A percentile compares a stretch with the other conserved stretches of the same genome.
Conservation (phyloP, 2,329 filamentous ascomycete species). For the Cladosporium phlei region DNA sequence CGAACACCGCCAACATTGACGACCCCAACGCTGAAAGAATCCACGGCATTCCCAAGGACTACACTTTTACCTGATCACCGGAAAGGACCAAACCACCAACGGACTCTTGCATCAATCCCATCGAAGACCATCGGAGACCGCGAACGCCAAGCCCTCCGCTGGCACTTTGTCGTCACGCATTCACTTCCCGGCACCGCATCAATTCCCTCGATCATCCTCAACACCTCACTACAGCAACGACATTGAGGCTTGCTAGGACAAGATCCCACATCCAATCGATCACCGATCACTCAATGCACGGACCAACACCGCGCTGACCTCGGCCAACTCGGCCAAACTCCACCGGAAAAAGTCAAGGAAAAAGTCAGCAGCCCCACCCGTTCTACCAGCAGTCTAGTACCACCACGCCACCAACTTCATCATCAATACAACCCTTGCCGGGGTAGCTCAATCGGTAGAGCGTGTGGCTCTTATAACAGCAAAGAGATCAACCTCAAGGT, state of each 20-base stretch:
- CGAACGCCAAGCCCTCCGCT: neutral
- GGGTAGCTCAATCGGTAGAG: constrained; percentile 52
- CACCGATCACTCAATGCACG: neutral
- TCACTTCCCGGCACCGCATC: neutral
- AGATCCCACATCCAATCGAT: neutral
- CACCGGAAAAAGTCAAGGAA: neutral
- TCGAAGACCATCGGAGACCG: no score
- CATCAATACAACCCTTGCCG: constrained; percentile 26
- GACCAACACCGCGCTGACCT: neutral
- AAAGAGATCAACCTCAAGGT: constrained; percentile 23
- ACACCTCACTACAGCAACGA: neutral
- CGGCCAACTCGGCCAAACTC: neutral
- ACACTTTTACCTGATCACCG: no score
- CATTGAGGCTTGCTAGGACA: no score
- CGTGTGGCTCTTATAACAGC: constrained; percentile 46
- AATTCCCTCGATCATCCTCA: neutral
- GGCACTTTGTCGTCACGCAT: neutral
- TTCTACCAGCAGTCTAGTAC: neutral
- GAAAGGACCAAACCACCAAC: no score
- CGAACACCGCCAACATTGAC: no score
- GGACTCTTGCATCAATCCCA: no score
- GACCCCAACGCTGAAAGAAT: no score
- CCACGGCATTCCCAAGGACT: no score
- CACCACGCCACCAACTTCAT: neutral
- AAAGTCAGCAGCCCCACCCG: neutral